A percentile compares a stretch with the other conserved stretches of the same genome.
These are phyloP conservation scores for Roridomyces roridus DNA, from an alignment of 768 basidiomycete species.

Conservation along the genomic window DNA sequence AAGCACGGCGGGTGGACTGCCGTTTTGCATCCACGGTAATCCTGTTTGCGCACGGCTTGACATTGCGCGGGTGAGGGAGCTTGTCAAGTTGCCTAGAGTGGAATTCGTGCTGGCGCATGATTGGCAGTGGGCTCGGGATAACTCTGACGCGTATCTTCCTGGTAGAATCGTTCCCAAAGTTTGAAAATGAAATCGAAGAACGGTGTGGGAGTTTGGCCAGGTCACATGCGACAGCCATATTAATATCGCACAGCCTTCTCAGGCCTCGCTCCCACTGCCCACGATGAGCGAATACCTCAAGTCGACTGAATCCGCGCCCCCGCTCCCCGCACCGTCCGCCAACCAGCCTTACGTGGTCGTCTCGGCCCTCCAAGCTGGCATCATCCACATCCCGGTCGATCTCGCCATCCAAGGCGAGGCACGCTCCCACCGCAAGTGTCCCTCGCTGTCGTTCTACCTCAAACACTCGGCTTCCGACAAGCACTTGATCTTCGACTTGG, in stretches of 20 bases:
- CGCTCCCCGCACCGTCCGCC: constrained; percentile 44
- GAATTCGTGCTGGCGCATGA: constrained; percentile 60
- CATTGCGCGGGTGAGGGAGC: constrained; percentile 42
- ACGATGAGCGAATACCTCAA: too few species aligned
- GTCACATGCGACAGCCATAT: too few species aligned
- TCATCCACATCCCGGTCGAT: constrained; percentile 44
- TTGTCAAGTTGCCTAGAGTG: constrained; percentile 44
- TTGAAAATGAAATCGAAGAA: too few species aligned
- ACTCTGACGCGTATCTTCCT: constrained; percentile 19
- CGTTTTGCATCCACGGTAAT: constrained; percentile 47
- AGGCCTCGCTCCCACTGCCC: too few species aligned
- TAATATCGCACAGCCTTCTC: too few species aligned
- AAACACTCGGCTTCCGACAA: constrained; percentile 48
- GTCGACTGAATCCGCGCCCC: neutral
- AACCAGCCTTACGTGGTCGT: constrained; percentile 59
- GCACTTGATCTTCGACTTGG: constrained; percentile 61
- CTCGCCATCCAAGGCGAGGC: constrained; percentile 40
- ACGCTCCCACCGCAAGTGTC: constrained; percentile 37
- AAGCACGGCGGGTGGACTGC: constrained; percentile 30
- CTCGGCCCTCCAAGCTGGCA: constrained; percentile 62
- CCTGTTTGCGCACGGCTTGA: constrained; percentile 47
- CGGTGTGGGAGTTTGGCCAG: too few species aligned
- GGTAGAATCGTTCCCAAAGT: too few species aligned
- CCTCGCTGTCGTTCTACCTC: constrained; percentile 59
- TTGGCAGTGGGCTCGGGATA: constrained; percentile 52